These are phyloP conservation scores for Setaria italica DNA, from an alignment of 202 grass and related monocot species.

Conservation along the genomic window DNA sequence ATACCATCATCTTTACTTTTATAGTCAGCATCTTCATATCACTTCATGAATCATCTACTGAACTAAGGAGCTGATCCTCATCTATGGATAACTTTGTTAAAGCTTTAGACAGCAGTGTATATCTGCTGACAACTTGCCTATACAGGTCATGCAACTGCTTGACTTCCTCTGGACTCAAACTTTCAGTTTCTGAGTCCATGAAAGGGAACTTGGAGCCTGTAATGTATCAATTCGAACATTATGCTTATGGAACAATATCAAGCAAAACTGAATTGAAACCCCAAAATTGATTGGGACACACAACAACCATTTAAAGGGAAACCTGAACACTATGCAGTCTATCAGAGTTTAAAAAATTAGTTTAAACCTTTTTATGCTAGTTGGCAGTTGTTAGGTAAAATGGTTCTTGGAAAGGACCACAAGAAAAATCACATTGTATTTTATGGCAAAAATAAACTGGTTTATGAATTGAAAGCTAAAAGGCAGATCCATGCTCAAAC, in stretches of 20 bases:
- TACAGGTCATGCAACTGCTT: constrained; percentile 69
- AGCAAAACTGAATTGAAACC: constrained; percentile 1
- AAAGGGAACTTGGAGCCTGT: constrained; percentile 73
- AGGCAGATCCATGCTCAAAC: background rate
- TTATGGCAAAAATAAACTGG: background rate
- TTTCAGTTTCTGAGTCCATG: constrained; percentile 72
- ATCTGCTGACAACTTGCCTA: constrained; percentile 72
- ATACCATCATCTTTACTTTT: background rate
- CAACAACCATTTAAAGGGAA: background rate
- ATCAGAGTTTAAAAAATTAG: background rate
- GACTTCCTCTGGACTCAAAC: constrained; percentile 65
- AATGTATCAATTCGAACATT: constrained; percentile 20
- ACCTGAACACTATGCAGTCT: background rate
- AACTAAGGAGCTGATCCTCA: constrained; percentile 66
- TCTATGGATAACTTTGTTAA: constrained; percentile 68
- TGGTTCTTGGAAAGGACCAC: constrained; percentile 2
- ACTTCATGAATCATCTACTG: constrained; percentile 47
- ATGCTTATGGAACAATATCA: constrained; percentile 11
- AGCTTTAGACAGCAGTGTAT: constrained; percentile 65
- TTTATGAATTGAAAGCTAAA: background rate
- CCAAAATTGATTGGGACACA: background rate
- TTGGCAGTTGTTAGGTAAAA: background rate
- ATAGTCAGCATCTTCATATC: constrained; percentile 22
- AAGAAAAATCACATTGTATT: constrained; percentile 7
- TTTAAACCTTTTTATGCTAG: background rate